phyloP scores from a whole-genome alignment of 2,329 filamentous ascomycete species.

The Dactylellina cionopaga region DNA sequence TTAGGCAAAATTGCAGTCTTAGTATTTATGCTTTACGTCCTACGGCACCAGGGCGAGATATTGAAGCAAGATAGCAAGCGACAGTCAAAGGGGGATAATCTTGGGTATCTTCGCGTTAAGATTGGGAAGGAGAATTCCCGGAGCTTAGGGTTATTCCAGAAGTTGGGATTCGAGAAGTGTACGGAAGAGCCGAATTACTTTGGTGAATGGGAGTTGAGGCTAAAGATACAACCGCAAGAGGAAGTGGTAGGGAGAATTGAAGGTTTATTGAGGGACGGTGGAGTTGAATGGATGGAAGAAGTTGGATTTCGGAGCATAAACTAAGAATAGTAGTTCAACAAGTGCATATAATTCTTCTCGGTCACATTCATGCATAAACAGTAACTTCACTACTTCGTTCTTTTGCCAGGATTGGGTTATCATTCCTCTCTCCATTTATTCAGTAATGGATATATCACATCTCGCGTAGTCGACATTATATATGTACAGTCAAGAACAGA shows the following conservation, averaged over 20 bases:
- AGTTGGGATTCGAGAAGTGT: constrained; percentile 68
- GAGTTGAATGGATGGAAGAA: constrained; percentile 31
- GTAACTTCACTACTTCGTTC: neutral
- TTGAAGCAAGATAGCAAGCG: constrained; percentile 50
- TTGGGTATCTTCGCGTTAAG: constrained; percentile 69
- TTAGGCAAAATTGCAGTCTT: constrained; percentile 73
- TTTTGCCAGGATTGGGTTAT: constrained; percentile 6
- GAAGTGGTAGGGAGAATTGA: neutral
- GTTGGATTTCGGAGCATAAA: constrained; percentile 58
- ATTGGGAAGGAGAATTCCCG: constrained; percentile 68
- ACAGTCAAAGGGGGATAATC: neutral
- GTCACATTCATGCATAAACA: neutral
- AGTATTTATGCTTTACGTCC: constrained; percentile 76
- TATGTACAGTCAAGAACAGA: constrained; percentile 53
- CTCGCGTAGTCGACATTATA: constrained; percentile 52
- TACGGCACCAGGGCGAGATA: constrained; percentile 40
- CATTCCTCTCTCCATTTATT: constrained; percentile 40
- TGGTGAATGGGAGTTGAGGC: constrained; percentile 71
- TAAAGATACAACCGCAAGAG: constrained; percentile 2
- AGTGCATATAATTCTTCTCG: too few species aligned
- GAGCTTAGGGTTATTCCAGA: constrained; percentile 71
- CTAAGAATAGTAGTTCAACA: too few species aligned
- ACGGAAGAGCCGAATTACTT: constrained; percentile 70
- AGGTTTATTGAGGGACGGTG: neutral
- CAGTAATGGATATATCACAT: constrained; percentile 48